phyloP scores from a whole-genome alignment of 768 basidiomycete species.

The Tulasnella sp. region DNA sequence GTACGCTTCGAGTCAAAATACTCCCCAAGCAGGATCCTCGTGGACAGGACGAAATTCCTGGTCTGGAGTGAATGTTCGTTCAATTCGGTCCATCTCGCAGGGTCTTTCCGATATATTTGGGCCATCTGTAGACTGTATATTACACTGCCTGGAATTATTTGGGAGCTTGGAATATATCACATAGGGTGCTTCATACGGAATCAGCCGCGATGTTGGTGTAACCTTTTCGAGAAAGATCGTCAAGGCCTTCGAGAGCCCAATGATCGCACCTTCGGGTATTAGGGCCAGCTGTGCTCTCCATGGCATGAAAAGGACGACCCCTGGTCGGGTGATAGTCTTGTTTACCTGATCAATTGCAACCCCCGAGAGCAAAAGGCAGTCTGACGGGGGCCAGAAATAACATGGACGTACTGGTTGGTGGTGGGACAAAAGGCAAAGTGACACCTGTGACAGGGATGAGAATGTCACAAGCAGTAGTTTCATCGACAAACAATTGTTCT shows the following conservation, averaged over 20 bases:
- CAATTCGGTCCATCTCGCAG: background rate
- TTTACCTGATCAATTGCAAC: too few relatives aligned
- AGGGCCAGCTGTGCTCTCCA: too few relatives aligned
- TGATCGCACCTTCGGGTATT: too few relatives aligned
- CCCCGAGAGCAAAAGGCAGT: too few relatives aligned
- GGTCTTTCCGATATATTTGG: background rate
- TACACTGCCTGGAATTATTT: background rate
- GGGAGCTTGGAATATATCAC: background rate
- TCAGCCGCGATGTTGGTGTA: too few relatives aligned
- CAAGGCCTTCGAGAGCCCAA: too few relatives aligned
- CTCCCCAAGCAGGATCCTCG: slow-evolving; percentile 3
- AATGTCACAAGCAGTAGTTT: background rate
- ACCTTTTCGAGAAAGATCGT: too few relatives aligned
- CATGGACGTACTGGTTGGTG: too few relatives aligned
- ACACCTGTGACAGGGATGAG: background rate
- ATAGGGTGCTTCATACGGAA: background rate
- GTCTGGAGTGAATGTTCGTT: background rate
- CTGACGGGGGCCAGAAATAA: too few relatives aligned
- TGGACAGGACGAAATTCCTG: slow-evolving; percentile 9
- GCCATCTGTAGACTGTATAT: background rate
- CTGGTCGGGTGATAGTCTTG: too few relatives aligned
- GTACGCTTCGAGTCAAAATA: background rate
- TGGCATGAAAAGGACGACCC: too few relatives aligned
- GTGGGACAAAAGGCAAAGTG: background rate
- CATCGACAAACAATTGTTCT: background rate